Base-by-base conservation (phyloP, 225 moss, liverwort and hornwort species). In the Sphagnum contortum region DNA sequence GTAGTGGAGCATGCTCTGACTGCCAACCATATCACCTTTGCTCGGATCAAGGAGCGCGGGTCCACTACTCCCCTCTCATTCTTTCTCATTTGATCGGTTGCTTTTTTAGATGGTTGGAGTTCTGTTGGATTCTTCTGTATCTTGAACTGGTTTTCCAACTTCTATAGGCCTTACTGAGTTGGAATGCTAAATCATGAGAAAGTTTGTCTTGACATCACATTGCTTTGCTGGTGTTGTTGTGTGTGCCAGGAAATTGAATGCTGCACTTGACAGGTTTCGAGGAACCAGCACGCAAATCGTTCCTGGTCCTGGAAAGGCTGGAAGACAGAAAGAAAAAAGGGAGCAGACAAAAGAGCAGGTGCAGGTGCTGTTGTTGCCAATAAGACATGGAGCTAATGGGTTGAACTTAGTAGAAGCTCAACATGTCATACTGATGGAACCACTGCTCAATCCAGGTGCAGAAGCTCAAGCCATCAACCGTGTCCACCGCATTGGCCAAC, bases 381-480 rank as follows among this genome's bases (percentile, higher is more conserved):
- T 90, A 10, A 80, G 79, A 57, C 78, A 72, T 66, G 92, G 88
- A 54, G 88, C 84, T 47, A 96, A 96, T 68, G 96, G 96, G 53
- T 65, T 96, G 48, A 96, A 96, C 69, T 73, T 96, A 75, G 87
- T 96, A 5, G 96, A 96, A 81, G 96, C 96, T 50, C 90, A 90
- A 54, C 96, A 96, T 74, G 92, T 96, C 8, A 77, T 96, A 68
- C 69, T 96, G 57, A 73, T 96, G 71, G 96, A 96, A 76, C 92
- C 96, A 44, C 70, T 86, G 44, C 88, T 86, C 4, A 96, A 90
- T 62, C 96, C 96, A 65, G 83, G 81, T 45, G 66, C 85, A 67
- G 96, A 96, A 79, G 88, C 92, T 48, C 96, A 96, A 71, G 96
- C 96, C 64, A 87, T 96, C 59, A 96, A 96, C 69, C 88, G 96